Conservation (phyloP, 495 filamentous ascomycete species). For the Podospora fimiseda region DNA sequence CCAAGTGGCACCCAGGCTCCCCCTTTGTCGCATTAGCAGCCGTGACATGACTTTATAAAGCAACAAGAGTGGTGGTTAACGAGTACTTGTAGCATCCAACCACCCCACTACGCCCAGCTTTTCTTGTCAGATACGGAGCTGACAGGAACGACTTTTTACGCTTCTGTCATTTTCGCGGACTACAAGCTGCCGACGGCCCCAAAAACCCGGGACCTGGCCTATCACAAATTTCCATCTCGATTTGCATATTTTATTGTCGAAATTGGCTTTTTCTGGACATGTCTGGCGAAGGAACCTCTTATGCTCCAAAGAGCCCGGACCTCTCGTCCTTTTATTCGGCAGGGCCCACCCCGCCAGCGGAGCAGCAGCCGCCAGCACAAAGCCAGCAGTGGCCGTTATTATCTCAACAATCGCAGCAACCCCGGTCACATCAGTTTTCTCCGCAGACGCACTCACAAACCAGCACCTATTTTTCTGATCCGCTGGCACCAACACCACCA, state of each 20-base stretch:
- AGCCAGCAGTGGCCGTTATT: slow-evolving; percentile 15
- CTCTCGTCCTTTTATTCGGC: slow-evolving; percentile 46
- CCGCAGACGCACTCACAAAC: slow-evolving; percentile 8
- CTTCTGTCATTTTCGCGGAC: no score
- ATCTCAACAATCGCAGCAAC: slow-evolving; percentile 21
- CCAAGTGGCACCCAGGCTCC: not conserved
- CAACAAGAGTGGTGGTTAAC: slow-evolving; percentile 4
- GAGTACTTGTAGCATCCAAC: slow-evolving; percentile 17
- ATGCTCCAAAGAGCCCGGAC: slow-evolving; percentile 52
- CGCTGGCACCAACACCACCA: slow-evolving; percentile 1
- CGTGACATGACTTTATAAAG: slow-evolving; percentile 3
- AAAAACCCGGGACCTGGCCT: not conserved
- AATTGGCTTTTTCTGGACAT: slow-evolving; percentile 25
- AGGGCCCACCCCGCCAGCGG: slow-evolving; percentile 21
- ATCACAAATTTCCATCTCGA: slow-evolving; percentile 6
- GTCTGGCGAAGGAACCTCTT: slow-evolving; percentile 37
- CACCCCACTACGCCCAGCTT: slow-evolving; percentile 10
- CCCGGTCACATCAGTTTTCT: slow-evolving; percentile 9
- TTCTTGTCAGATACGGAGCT: no score
- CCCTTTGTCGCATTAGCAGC: not conserved
- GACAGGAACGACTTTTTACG: no score
- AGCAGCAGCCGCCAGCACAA: slow-evolving; percentile 15
- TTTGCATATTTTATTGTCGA: slow-evolving; percentile 25
- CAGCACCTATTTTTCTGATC: slow-evolving; percentile 15
- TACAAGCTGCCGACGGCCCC: not conserved